A percentile compares a stretch with the other conserved stretches of the same genome.
phyloP scores from a whole-genome alignment of 148 eudicot genomes.

The Nepenthes gracilis region DNA sequence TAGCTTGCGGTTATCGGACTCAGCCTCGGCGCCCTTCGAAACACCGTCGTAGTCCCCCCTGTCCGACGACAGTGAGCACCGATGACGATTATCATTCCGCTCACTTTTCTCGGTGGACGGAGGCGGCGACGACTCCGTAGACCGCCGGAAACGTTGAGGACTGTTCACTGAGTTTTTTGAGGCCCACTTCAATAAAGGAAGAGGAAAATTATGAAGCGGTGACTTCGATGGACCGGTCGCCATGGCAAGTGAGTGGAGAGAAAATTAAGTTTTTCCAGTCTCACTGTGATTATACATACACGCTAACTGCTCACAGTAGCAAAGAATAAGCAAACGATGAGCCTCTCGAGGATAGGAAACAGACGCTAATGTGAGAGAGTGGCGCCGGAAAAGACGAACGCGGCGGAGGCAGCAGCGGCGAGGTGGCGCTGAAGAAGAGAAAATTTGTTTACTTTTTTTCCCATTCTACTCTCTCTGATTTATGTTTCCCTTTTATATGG shows the following conservation, averaged over 20 bases:
- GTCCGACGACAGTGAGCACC: no score
- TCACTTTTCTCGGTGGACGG: conserved; percentile 5
- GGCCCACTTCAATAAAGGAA: conserved; percentile 49
- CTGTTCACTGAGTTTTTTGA: conserved; percentile 21
- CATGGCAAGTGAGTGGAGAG: conserved; percentile 17
- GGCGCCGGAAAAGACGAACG: no score
- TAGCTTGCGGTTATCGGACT: conserved; percentile 1
- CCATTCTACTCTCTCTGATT: no score
- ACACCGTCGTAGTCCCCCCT: neutral
- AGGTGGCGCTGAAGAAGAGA: no score
- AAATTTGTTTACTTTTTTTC: no score
- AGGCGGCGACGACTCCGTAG: conserved; percentile 14
- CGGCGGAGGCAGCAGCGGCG: no score
- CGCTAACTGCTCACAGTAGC: no score
- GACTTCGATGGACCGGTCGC: conserved; percentile 47
- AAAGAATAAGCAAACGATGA: no score
- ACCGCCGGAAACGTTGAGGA: conserved; percentile 21
- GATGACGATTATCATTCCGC: neutral
- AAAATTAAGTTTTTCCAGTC: neutral
- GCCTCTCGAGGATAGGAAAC: no score
- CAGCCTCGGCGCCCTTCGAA: neutral
- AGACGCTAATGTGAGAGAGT: no score
- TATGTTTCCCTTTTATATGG: no score
- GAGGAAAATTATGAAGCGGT: conserved; percentile 60
- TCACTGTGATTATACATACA: no score